Evolutionary conservation across 805 yeast genomes (phyloP).

Genomic region (Metschnikowia chrysomelidarum): DNA sequence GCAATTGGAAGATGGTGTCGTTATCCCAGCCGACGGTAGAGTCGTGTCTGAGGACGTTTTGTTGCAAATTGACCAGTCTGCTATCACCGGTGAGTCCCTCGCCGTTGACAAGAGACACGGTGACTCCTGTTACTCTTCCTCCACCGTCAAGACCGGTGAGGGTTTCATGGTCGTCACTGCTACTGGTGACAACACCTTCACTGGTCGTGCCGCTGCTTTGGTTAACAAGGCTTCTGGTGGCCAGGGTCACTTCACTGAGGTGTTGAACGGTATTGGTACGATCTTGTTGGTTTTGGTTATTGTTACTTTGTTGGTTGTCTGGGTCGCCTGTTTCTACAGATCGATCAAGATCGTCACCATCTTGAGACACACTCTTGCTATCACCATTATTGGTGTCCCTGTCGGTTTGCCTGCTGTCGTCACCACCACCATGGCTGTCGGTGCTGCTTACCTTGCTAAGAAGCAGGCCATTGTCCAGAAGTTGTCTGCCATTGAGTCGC

Average conservation of each 20-base stretch:
- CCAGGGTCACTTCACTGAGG: constrained; percentile 95
- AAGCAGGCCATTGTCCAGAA: constrained; percentile 97
- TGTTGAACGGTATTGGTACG: constrained; percentile 96
- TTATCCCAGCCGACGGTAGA: constrained; percentile 92
- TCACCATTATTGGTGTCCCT: constrained; percentile 97
- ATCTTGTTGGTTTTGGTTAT: constrained; percentile 85
- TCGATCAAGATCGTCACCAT: constrained; percentile 81
- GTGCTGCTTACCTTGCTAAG: constrained; percentile 98
- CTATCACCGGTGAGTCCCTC: constrained; percentile 95
- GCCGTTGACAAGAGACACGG: constrained; percentile 92
- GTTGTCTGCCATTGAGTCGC: constrained; percentile 92
- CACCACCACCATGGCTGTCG: constrained; percentile 99
- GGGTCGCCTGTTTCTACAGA: constrained; percentile 95
- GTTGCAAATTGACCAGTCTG: constrained; percentile 93
- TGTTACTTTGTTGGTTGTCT: constrained; percentile 80
- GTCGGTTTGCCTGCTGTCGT: constrained; percentile 98
- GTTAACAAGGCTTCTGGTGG: constrained; percentile 94
- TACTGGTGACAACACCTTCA: constrained; percentile 93
- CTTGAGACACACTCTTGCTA: constrained; percentile 89
- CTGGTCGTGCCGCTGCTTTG: constrained; percentile 96
- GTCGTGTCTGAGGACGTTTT: constrained; percentile 80
- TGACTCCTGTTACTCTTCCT: constrained; percentile 86
- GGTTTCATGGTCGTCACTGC: constrained; percentile 91
- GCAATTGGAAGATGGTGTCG: constrained; percentile 90
- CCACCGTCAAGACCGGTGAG: constrained; percentile 95